Base-by-base conservation (phyloP, 2,329 filamentous ascomycete species). In the Malbranchea zuffiana region DNA sequence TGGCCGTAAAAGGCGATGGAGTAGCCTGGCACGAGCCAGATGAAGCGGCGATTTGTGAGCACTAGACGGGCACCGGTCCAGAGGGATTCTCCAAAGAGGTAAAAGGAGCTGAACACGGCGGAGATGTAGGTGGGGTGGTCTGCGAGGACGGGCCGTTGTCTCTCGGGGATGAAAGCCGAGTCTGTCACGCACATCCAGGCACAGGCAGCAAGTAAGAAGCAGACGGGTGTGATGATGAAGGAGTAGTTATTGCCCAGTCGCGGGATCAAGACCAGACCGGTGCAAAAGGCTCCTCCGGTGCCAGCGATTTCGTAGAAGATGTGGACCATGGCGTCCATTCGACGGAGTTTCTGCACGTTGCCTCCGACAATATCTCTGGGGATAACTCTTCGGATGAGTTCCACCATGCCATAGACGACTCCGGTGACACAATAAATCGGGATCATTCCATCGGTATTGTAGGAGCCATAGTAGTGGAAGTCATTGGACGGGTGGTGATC, bases 301-400 rank as follows among this genome's bases (percentile, higher is more conserved):
- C 67, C 67, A 6, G 65, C 57, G n/a, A 67, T 49, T 46, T 68
- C 63, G 46, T 67, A 69, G 43, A 66, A 65, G 37, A 68, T 65
- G 44, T 66, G 63, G 5, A 66, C 58, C 13, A 66, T 41, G 1
- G 63, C 60, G 46, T 65, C 67, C 61, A 69, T 63, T 20, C 59
- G 61, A 32, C 65, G 59, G 11, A 71, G 53, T 45, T 69, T 71
- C 31, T 66, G 61, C 1, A 69, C 57, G 40, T 70, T 61, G 23
- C 67, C 67, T 15, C 67, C 67, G 1, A 70, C 67, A 21, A 71
- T 66, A 40, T 71, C 67, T 24, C 66, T 53, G 2, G 68, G 67
- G 25, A 71, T 70, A 29, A 69, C 63, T 23, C 65, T 55, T 10
- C 67, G 60, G 38, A 70, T 68, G 18, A 70, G 55, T 49, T 71